Base-by-base conservation (phyloP, 1,284 basidiomycete species). In the Pascua guehoae region DNA sequence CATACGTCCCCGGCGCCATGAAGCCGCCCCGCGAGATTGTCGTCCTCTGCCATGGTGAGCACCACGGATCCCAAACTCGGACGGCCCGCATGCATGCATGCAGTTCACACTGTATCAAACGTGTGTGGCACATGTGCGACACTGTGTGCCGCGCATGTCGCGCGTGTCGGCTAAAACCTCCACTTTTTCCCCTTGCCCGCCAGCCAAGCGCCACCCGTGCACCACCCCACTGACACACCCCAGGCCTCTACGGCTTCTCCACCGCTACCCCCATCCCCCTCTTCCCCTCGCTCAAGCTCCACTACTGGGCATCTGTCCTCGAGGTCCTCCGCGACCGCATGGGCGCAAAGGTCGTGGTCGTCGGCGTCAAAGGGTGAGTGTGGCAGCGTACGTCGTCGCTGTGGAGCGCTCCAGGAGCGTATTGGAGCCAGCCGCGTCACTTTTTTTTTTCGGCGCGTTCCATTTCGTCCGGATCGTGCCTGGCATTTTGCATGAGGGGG, bases 291-390 rank as follows among this genome's bases (percentile, higher is more conserved):
- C 62, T 78, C 43, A 76, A 91, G 60, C 85, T 93, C 71, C 93
- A 98, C 65, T 99, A 99, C 73, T 99, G 96, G 96, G 86, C 87
- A 0, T 88, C 89, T 57, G 86, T 97, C 7, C 81, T 98, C 44
- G 85, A 85, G 45, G 85, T 96, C 9, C 81, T 99, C 12, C 83
- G 88, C 53, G 83, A 89, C 58, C 88, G 84, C 65, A 81, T 98
- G 17, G 90, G 91, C 8, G 93, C 88, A 18, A 90, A 97, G 61
- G 93, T 98, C 15, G 86, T 97, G 51, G 89, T 98, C n/a, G 92
- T 93, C 4, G 86, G 88, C 1, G 96, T 98, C 17, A 96, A 96
- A 47, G 86, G 88, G 89, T 92, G 71, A 67, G 87, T 78, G 8
- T 24, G 51, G n/a, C 53, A 16, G 38, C 24, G 24, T 32, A 7